Percentiles rank a stretch among this genome's conserved stretches.
phyloP scores from a whole-genome alignment of 306 rosid species.

The Castanospermum australe region DNA sequence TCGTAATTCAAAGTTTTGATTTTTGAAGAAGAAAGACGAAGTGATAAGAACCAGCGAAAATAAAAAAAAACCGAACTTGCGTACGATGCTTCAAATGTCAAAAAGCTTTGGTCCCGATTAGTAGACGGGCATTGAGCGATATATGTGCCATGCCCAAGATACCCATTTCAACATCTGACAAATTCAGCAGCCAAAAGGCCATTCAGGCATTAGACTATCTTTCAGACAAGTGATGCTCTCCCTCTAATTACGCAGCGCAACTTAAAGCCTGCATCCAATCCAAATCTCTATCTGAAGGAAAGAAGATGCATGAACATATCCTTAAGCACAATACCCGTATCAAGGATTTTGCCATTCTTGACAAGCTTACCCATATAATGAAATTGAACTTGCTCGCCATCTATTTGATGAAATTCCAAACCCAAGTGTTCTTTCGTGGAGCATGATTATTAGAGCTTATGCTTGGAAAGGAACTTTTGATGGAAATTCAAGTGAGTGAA shows the following conservation, averaged over 20 bases:
- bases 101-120: neutral
- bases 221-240: neutral
- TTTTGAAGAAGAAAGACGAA: no score
- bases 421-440: conserved; percentile 39
- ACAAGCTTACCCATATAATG: conserved; percentile 37
- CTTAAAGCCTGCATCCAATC: conserved; percentile 26
- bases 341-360: conserved; percentile 12
- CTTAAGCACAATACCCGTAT: neutral
- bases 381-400: conserved; percentile 37
- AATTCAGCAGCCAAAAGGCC: neutral
- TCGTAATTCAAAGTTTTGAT: no score
- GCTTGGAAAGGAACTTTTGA: conserved; percentile 49
- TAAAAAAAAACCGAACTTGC: neutral
- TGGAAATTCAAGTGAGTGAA: no score
- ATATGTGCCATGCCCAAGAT: neutral
- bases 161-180: neutral
- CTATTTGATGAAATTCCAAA: conserved; percentile 50
- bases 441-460: conserved; percentile 48
- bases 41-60: no score
- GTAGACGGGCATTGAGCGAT: neutral
- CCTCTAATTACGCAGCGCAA: neutral
- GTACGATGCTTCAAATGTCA: neutral
- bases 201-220: neutral
- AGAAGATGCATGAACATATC: conserved; percentile 2
- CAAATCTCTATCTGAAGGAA: conserved; percentile 22